These are phyloP conservation scores for Pseudoturritis turrita DNA, from an alignment of 345 rosid species.

Conservation along the genomic window DNA sequence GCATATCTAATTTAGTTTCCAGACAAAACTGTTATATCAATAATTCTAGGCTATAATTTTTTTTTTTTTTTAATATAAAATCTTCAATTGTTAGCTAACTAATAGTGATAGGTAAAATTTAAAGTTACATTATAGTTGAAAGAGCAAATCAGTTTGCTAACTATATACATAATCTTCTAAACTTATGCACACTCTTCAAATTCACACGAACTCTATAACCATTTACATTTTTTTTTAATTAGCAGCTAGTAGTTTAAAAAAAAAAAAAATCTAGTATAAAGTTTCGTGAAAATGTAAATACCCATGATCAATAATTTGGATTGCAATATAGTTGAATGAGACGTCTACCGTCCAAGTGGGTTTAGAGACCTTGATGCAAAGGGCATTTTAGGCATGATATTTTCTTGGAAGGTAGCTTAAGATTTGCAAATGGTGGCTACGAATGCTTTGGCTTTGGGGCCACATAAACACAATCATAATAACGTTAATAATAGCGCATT, in stretches of 20 bases:
- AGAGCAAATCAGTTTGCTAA: neutral
- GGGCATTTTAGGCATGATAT: slow-evolving; percentile 21
- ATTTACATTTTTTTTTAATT: neutral
- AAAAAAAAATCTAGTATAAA: neutral
- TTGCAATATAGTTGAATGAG: slow-evolving; percentile 22
- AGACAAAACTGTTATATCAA: no score
- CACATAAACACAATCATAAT: slow-evolving; percentile 18
- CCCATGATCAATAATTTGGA: slow-evolving; percentile 6
- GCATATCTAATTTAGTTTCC: no score
- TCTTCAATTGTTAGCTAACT: neutral
- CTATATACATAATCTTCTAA: neutral
- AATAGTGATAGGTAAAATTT: no score
- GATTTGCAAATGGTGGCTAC: slow-evolving; percentile 31
- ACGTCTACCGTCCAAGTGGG: slow-evolving; percentile 33
- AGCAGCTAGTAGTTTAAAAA: no score
- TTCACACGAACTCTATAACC: neutral
- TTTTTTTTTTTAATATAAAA: no score
- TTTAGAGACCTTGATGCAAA: slow-evolving; percentile 17
- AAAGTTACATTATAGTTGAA: neutral
- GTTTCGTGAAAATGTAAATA: neutral
- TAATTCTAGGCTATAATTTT: neutral
- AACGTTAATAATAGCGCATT: slow-evolving; percentile 22
- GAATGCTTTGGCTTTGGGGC: slow-evolving; percentile 19
- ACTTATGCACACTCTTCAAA: neutral
- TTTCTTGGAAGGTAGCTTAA: slow-evolving; percentile 19